These are phyloP conservation scores for Xylariaceae sp. DNA, from an alignment of 2,329 filamentous ascomycete species.

Conservation along the genomic window DNA sequence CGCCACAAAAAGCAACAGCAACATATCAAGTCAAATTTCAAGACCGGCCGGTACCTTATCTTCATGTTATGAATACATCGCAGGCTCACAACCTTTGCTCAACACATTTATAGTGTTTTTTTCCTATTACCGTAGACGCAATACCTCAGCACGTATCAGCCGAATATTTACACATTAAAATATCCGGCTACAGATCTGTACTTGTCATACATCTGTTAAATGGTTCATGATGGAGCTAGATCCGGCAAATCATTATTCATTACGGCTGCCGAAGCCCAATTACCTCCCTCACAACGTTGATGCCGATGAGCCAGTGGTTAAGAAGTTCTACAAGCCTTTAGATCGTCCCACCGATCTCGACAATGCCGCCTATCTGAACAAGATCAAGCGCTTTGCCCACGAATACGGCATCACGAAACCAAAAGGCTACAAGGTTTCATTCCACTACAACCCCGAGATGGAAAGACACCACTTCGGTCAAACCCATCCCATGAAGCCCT, in stretches of 20 bases:
- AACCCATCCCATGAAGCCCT: constrained; percentile 98
- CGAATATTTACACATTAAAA: no score
- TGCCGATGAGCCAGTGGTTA: constrained; percentile 53
- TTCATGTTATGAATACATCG: no score
- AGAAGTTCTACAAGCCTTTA: constrained; percentile 55
- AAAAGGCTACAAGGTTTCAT: constrained; percentile 88
- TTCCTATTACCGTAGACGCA: no score
- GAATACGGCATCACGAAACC: constrained; percentile 75
- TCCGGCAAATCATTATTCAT: constrained; percentile 47
- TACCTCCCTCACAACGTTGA: constrained; percentile 60
- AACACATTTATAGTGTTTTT: no score
- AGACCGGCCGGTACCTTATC: no score
- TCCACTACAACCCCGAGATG: constrained; percentile 92
- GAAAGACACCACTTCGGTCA: constrained; percentile 97
- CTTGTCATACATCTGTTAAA: no score
- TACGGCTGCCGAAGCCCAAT: constrained; percentile 60
- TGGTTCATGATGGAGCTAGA: constrained; percentile 47
- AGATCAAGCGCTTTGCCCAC: constrained; percentile 59
- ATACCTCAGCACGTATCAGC: no score
- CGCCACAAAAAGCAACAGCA: no score
- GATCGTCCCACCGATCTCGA: constrained; percentile 55
- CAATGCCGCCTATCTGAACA: constrained; percentile 59
- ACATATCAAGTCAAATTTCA: no score
- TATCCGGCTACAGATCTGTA: no score
- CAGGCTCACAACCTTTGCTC: no score